Percentiles rank a stretch among this genome's conserved stretches.
These are phyloP conservation scores for Fonsecaea erecta DNA, from an alignment of 2,329 filamentous ascomycete species.

Conservation along the genomic window DNA sequence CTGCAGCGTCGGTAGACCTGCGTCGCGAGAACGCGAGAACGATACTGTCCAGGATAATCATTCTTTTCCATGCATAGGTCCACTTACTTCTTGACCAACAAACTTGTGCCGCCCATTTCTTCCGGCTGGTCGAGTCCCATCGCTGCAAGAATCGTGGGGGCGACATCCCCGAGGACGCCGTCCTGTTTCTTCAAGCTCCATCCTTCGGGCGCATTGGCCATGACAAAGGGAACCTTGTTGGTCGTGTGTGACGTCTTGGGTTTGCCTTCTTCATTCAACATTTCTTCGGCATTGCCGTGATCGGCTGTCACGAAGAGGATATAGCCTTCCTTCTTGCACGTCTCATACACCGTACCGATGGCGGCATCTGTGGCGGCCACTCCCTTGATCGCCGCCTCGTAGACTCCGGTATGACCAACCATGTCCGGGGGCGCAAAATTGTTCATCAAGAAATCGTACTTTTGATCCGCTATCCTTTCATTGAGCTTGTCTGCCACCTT, in stretches of 20 bases:
- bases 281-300: conserved; percentile 98
- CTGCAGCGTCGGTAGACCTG: conserved; percentile 14
- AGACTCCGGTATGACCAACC: conserved; percentile 98
- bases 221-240: conserved; percentile 97
- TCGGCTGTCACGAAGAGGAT: conserved; percentile 94
- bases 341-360: conserved; percentile 89
- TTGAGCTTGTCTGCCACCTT: conserved; percentile 86
- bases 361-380: conserved; percentile 87
- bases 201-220: conserved; percentile 92
- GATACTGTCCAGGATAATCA: conserved; percentile 23
- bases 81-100: conserved; percentile 71
- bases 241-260: conserved; percentile 99
- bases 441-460: conserved; percentile 99
- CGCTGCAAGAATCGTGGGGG: conserved; percentile 85
- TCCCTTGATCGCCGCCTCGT: conserved; percentile 87
- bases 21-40: conserved; percentile 23
- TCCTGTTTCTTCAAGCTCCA: conserved; percentile 83
- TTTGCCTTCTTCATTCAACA: conserved; percentile 93
- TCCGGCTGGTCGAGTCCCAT: conserved; percentile 91
- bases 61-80: conserved; percentile 20
- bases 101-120: conserved; percentile 86
- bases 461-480: conserved; percentile 81
- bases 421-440: conserved; percentile 99
- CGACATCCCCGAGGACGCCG: conserved; percentile 95
- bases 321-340: conserved; percentile 91